Conservation (phyloP, 495 filamentous ascomycete genomes). For the Tuber brumale region DNA sequence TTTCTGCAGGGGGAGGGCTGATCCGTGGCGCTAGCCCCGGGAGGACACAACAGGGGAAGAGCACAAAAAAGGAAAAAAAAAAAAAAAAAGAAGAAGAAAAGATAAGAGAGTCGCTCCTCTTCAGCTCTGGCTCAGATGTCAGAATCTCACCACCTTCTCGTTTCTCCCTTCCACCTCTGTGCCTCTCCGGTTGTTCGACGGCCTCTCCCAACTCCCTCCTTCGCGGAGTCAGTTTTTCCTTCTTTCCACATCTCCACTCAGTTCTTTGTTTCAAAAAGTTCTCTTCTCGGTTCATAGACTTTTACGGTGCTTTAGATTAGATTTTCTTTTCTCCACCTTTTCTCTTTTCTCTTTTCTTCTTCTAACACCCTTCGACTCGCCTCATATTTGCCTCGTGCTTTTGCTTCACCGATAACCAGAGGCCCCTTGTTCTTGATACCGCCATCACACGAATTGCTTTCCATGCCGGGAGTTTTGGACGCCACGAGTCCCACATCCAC, state of each 20-base stretch:
- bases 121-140: background rate
- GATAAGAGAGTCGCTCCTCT: background rate
- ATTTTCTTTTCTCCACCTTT: background rate
- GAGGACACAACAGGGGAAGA: background rate
- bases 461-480: constrained; percentile 35
- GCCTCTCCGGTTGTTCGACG: background rate
- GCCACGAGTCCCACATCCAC: constrained; percentile 24
- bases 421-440: background rate
- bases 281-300: background rate
- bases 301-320: background rate
- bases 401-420: background rate
- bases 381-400: background rate
- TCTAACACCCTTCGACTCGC: background rate
- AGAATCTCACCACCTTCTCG: background rate
- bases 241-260: constrained; percentile 32
- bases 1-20: background rate
- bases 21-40: background rate
- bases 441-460: background rate
- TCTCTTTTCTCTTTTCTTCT: background rate
- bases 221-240: background rate
- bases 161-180: background rate
- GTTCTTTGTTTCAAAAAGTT: constrained; percentile 13
- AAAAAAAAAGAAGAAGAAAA: background rate
- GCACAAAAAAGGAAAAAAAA: background rate
- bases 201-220: background rate